phyloP scores from a whole-genome alignment of 2,329 filamentous ascomycete species.

The Talaromyces atroroseus region DNA sequence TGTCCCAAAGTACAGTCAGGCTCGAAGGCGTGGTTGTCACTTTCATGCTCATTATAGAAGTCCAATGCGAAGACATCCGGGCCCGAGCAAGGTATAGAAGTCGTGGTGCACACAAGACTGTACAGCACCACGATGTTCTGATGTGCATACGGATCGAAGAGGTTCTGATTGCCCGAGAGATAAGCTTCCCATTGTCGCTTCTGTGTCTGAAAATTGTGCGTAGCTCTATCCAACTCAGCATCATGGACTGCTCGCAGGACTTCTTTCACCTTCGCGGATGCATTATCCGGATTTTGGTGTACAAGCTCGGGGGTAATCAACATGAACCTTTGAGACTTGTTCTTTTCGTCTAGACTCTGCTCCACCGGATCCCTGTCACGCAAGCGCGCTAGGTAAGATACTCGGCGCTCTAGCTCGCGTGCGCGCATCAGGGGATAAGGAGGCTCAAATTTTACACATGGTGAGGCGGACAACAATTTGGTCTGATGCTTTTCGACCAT shows the following conservation, averaged over 20 bases:
- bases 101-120: conserved; percentile 87
- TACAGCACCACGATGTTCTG: conserved; percentile 95
- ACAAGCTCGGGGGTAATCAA: conserved; percentile 96
- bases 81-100: conserved; percentile 86
- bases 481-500: conserved; percentile 91
- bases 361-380: conserved; percentile 66
- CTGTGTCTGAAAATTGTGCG: conserved; percentile 90
- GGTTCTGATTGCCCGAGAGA: conserved; percentile 75
- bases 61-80: conserved; percentile 84
- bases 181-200: conserved; percentile 96
- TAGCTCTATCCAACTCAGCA: conserved; percentile 90
- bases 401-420: conserved; percentile 78
- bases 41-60: conserved; percentile 87
- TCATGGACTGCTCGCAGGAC: conserved; percentile 92
- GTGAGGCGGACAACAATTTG: conserved; percentile 88
- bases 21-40: conserved; percentile 61
- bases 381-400: conserved; percentile 75
- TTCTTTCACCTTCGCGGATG: conserved; percentile 82
- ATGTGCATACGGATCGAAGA: conserved; percentile 92
- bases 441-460: conserved; percentile 91
- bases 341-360: conserved; percentile 54
- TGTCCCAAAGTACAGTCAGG: conserved; percentile 90
- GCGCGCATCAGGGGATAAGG: conserved; percentile 90
- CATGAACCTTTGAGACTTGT: conserved; percentile 68
- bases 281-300: conserved; percentile 70